Conservation (phyloP, 2,329 filamentous ascomycete genomes). For the Alternaria sp. region DNA sequence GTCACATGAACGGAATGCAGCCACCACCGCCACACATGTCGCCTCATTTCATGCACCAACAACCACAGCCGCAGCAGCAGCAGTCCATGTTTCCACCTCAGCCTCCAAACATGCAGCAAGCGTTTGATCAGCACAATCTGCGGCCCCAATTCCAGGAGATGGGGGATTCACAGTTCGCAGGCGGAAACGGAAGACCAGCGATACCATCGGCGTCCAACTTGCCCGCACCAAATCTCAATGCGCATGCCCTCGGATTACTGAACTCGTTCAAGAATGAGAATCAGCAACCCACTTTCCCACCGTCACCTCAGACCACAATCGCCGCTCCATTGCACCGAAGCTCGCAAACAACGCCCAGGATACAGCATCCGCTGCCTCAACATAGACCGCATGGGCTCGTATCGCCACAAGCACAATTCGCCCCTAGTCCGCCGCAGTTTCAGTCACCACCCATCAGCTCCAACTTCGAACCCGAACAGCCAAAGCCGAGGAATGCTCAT, state of each 20-base stretch:
- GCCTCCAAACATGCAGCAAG: conserved; percentile 30
- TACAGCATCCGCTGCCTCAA: conserved; percentile 29
- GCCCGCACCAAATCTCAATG: conserved; percentile 63
- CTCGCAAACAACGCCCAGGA: conserved; percentile 29
- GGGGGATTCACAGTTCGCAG: conserved; percentile 38
- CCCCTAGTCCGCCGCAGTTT: conserved; percentile 36
- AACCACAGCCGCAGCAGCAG: conserved; percentile 14
- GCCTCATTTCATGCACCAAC: conserved; percentile 22
- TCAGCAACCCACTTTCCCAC: conserved; percentile 22
- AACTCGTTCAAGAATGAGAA: conserved; percentile 61
- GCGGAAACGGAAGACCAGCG: conserved; percentile 48
- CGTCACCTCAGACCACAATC: conserved; percentile 11
- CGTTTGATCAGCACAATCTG: conserved; percentile 19
- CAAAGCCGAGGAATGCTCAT: conserved; percentile 50
- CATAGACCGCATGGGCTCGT: conserved; percentile 30
- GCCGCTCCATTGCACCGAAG: conserved; percentile 22
- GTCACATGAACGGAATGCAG: conserved; percentile 30
- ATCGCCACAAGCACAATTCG: conserved; percentile 32
- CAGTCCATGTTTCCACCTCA: conserved; percentile 15
- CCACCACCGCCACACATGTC: conserved; percentile 30
- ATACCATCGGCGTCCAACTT: conserved; percentile 64
- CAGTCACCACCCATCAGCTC: conserved; percentile 35
- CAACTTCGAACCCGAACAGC: conserved; percentile 37
- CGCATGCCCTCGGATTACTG: conserved; percentile 63
- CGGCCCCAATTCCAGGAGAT: conserved; percentile 25